These are phyloP conservation scores for Linaria vulgaris DNA, from an alignment of 257 asterid genomes.

Conservation along the genomic window DNA sequence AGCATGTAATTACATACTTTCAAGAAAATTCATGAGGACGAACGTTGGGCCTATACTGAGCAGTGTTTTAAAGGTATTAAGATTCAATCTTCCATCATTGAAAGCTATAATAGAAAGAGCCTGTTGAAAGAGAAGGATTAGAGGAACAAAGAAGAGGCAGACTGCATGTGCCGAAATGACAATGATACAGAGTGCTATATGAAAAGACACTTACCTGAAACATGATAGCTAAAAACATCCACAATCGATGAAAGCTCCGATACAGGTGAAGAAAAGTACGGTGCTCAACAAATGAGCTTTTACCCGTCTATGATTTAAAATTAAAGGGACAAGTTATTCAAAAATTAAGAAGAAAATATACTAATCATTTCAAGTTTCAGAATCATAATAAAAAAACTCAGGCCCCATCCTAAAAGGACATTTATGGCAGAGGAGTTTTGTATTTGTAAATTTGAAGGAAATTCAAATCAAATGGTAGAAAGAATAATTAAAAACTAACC, in stretches of 20 bases:
- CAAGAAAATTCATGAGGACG: slow-evolving; percentile 82
- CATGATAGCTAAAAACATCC: slow-evolving; percentile 89
- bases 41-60: slow-evolving; percentile 91
- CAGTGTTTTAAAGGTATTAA: slow-evolving; percentile 60
- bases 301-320: slow-evolving; percentile 63
- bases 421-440: neutral
- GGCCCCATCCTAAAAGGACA: neutral
- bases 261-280: slow-evolving; percentile 91
- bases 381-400: neutral
- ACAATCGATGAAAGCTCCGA: slow-evolving; percentile 96
- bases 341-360: neutral
- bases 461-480: slow-evolving; percentile 1
- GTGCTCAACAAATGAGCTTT: slow-evolving; percentile 96
- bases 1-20: slow-evolving; percentile 49
- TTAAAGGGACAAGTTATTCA: neutral
- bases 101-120: slow-evolving; percentile 86
- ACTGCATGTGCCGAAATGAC: slow-evolving; percentile 7
- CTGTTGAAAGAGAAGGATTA: slow-evolving; percentile 39
- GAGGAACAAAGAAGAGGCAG: slow-evolving; percentile 23
- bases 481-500: slow-evolving; percentile 51
- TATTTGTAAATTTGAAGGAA: neutral
- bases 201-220: slow-evolving; percentile 66
- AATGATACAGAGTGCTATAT: slow-evolving; percentile 20
- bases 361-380: slow-evolving; percentile 1
- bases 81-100: slow-evolving; percentile 61